Evolutionary conservation across 768 basidiomycete genomes (phyloP).

Genomic region (Phaeotremella fagi): DNA sequence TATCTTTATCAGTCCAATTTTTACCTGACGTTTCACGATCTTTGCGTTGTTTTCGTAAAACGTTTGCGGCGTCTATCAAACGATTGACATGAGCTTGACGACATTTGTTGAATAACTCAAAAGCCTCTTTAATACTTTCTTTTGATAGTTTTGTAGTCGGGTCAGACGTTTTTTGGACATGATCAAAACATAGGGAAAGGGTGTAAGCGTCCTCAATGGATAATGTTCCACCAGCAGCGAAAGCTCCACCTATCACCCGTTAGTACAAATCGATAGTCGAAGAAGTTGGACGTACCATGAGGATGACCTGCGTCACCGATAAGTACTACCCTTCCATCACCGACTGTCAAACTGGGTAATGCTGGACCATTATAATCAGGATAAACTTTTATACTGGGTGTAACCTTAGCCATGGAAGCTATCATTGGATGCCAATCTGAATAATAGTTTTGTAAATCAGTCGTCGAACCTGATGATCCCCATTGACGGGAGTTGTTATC

Average conservation of each 20-base stretch:
- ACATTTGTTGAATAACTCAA: neutral
- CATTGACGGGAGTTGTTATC: neutral
- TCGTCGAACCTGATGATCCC: neutral
- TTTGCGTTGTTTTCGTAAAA: neutral
- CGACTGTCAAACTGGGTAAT: neutral
- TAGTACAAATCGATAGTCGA: neutral
- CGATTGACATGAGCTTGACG: neutral
- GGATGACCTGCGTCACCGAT: neutral
- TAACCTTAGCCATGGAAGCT: neutral
- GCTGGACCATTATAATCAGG: neutral
- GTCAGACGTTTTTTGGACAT: neutral
- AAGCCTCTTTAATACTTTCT: neutral
- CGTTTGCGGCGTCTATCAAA: neutral
- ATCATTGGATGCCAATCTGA: neutral
- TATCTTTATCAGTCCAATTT: neutral
- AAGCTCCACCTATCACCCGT: neutral
- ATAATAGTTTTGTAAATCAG: neutral
- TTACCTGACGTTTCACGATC: neutral
- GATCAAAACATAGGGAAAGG: neutral
- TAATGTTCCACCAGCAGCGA: neutral
- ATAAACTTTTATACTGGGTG: neutral
- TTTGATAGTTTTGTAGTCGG: neutral
- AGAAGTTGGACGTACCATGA: neutral
- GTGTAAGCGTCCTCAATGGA: neutral
- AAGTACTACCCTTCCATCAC: neutral